Evolutionary conservation across 768 basidiomycete species (phyloP).

Genomic region (Leccinum truebloodii): DNA sequence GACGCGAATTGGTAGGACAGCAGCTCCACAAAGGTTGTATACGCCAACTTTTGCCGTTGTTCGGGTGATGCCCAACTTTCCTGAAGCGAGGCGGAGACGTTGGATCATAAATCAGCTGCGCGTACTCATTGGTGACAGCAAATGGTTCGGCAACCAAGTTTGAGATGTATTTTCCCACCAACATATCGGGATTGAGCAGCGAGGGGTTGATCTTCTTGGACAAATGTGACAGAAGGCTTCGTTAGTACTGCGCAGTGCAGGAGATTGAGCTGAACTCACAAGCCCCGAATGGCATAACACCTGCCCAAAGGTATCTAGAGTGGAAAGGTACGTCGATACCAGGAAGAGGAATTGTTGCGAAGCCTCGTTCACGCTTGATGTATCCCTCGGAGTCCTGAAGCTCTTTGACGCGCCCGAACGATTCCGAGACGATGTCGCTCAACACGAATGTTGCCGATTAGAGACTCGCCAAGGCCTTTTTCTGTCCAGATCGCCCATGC

Average conservation of each 20-base stretch:
- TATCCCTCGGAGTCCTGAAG: conserved; percentile 82
- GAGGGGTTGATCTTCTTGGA: conserved; percentile 96
- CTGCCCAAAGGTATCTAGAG: conserved; percentile 98
- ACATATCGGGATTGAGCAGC: conserved; percentile 91
- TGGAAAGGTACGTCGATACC: conserved; percentile 99
- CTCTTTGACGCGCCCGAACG: conserved; percentile 71
- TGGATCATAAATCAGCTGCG: conserved; percentile 94
- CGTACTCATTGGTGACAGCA: conserved; percentile 81
- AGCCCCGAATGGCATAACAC: conserved; percentile 95
- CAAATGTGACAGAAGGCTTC: conserved; percentile 54
- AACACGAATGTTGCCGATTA: no score
- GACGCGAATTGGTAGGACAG: conserved; percentile 98
- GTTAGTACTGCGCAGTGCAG: conserved; percentile 4
- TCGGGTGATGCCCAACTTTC: conserved; percentile 81
- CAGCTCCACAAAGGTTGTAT: conserved; percentile 94
- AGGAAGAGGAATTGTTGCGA: conserved; percentile 91
- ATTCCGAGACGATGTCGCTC: conserved; percentile 84
- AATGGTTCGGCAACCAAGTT: conserved; percentile 93
- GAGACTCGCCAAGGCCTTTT: no score
- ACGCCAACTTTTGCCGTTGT: conserved; percentile 91
- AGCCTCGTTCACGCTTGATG: conserved; percentile 94
- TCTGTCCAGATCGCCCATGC: no score
- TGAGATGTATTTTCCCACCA: conserved; percentile 95
- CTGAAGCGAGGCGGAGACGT: conserved; percentile 92
- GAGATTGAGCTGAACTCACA: conserved; percentile 54